A percentile compares a stretch with the other conserved stretches of the same genome.
These are phyloP conservation scores for Coniochaeta hoffmannii DNA, from an alignment of 2,329 filamentous ascomycete species.

Conservation along the genomic window DNA sequence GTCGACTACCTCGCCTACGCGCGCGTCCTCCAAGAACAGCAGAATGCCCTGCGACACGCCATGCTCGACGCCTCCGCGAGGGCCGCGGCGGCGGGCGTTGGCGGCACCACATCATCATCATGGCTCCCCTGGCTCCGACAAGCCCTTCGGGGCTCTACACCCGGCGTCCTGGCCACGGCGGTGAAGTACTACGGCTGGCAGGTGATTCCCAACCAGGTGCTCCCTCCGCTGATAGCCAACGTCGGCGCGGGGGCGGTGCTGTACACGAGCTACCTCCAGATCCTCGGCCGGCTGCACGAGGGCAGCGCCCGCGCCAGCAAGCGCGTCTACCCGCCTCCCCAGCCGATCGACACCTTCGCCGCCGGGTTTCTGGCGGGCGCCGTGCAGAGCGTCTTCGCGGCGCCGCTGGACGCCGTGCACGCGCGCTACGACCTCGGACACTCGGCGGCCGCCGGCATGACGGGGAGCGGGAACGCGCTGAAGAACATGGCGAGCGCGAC, in stretches of 20 bases:
- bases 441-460: slow-evolving; percentile 23
- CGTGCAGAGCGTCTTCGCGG: slow-evolving; percentile 64
- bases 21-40: slow-evolving; percentile 42
- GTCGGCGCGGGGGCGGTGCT: slow-evolving; percentile 66
- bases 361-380: slow-evolving; percentile 64
- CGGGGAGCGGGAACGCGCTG: slow-evolving; percentile 23
- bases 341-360: slow-evolving; percentile 54
- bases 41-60: slow-evolving; percentile 20
- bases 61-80: slow-evolving; percentile 5
- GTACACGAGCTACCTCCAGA: slow-evolving; percentile 69
- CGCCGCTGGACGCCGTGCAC: slow-evolving; percentile 69
- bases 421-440: slow-evolving; percentile 53
- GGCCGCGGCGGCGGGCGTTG: background rate
- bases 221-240: slow-evolving; percentile 69
- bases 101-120: background rate
- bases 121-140: slow-evolving; percentile 29
- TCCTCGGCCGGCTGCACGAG: slow-evolving; percentile 58
- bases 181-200: slow-evolving; percentile 64
- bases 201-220: slow-evolving; percentile 68
- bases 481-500: background rate
- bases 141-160: slow-evolving; percentile 57
- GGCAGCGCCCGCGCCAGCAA: slow-evolving; percentile 50
- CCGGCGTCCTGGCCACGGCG: slow-evolving; percentile 60
- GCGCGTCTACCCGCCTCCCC: slow-evolving; percentile 63
- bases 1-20: slow-evolving; percentile 72